Percentiles rank a stretch among this genome's conserved stretches.
Conservation (phyloP, 73 alveolate species). For the Uronychia binucleata region DNA sequence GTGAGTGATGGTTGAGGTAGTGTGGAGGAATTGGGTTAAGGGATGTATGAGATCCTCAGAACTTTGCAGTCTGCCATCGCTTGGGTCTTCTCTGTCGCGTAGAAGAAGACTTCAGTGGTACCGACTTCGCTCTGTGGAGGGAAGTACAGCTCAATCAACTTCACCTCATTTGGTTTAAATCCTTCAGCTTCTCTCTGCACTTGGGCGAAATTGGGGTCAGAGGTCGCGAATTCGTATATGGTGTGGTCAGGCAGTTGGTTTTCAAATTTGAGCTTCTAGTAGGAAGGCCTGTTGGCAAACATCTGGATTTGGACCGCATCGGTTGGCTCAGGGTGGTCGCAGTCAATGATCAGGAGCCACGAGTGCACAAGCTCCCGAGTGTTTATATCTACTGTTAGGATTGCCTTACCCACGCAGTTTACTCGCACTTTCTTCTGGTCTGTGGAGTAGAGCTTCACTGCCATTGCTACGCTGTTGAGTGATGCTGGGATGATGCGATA, state of each 20-base stretch:
- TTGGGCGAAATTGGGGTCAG: slow-evolving; percentile 38
- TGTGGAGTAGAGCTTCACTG: slow-evolving; percentile 24
- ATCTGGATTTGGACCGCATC: slow-evolving; percentile 9
- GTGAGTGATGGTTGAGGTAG: no score
- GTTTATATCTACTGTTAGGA: slow-evolving; percentile 28
- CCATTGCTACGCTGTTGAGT: slow-evolving; percentile 21
- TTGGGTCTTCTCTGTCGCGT: not conserved
- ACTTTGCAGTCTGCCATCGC: not conserved
- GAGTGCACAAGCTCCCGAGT: slow-evolving; percentile 45
- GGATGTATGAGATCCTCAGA: not conserved
- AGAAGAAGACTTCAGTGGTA: not conserved
- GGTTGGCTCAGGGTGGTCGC: slow-evolving; percentile 44
- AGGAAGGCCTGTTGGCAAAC: slow-evolving; percentile 5
- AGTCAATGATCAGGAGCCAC: slow-evolving; percentile 62
- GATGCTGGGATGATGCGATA: slow-evolving; percentile 28
- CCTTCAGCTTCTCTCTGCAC: slow-evolving; percentile 6
- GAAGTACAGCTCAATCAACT: slow-evolving; percentile 21
- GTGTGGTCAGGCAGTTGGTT: slow-evolving; percentile 41
- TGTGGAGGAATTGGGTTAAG: no score
- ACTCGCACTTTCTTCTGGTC: slow-evolving; percentile 34
- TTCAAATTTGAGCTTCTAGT: slow-evolving; percentile 29
- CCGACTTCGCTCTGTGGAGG: slow-evolving; percentile 33
- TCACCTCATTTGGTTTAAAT: slow-evolving; percentile 36
- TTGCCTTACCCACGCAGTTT: slow-evolving; percentile 25
- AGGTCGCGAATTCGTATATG: slow-evolving; percentile 50